Evolutionary conservation across 2,329 filamentous ascomycete species (phyloP), one percentile per base, ranked within the genome.

Genomic region (Cryphonectria radicalis): DNA sequence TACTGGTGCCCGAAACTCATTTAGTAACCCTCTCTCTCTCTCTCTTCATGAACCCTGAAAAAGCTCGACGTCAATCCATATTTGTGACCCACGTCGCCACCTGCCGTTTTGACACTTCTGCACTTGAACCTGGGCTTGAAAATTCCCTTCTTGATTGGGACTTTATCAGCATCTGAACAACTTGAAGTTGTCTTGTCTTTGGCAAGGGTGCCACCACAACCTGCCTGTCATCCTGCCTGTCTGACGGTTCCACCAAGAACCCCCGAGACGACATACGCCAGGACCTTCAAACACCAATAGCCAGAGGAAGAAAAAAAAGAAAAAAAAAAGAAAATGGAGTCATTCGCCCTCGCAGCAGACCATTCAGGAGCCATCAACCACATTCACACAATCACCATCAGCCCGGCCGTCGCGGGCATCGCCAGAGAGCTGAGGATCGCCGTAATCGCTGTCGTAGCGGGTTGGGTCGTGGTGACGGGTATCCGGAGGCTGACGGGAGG

Each of bases 361-460:
- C 79, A 81, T 66, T 77, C 77, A n/a, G 79, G 79, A 43, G 76
- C 77, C 19, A 80, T 81, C 69, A 77, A 77, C 55, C 79, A 81
- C 67, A 66, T 77, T 19, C 79, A 80, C 73, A 75, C 77, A 19
- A 74, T 80, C 69, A 76, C 75, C 59, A 70, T 81, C 50, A 76
- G 78, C 68, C 72, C 78, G 7, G 75, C 77, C 13, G 72, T 75
- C 7, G 68, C 74, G 37, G 75, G 74, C 8, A 75, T 75, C 10
- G 74, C 77, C 53, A 78, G 78, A 63, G 79, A 81, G 68, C 65
- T 71, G 59, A 65, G 68, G 40, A 60, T 71, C 40, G 73, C 65
- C 42, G 66, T 73, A 63, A 69, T 66, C 10, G 66, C 67, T 8
- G 46, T 63, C 35, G 60, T 71, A 25, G 43, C 57, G 57, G 73